Evolutionary conservation across 108 stramenopile genomes (phyloP).

Genomic region (Cafeteria roenbergensis): DNA sequence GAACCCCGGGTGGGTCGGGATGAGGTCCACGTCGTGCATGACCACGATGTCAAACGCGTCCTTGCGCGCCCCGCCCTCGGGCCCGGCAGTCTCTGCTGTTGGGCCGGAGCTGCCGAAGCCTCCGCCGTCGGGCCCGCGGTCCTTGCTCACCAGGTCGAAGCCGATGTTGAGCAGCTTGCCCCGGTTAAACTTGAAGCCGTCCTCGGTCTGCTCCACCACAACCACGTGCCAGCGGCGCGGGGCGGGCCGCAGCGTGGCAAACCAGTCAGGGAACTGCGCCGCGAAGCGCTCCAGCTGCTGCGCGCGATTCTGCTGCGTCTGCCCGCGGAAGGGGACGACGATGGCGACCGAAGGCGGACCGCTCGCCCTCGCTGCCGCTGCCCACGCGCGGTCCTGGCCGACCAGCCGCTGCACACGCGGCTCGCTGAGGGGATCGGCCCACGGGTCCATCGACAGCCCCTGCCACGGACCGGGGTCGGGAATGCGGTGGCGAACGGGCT

Average conservation of each 20-base stretch:
- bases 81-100: too few relatives aligned
- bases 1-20: slow-evolving; percentile 47
- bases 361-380: background rate
- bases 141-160: slow-evolving; percentile 66
- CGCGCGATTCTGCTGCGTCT: slow-evolving; percentile 74
- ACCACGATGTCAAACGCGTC: too few relatives aligned
- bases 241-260: slow-evolving; percentile 5
- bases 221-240: slow-evolving; percentile 62
- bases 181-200: slow-evolving; percentile 93
- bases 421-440: too few relatives aligned
- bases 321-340: slow-evolving; percentile 87
- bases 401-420: too few relatives aligned
- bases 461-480: too few relatives aligned
- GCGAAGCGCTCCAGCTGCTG: slow-evolving; percentile 67
- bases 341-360: slow-evolving; percentile 46
- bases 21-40: slow-evolving; percentile 96
- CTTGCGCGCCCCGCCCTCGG: too few relatives aligned
- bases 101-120: too few relatives aligned
- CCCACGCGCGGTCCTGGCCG: too few relatives aligned
- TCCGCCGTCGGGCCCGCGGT: slow-evolving; percentile 14
- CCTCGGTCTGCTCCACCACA: slow-evolving; percentile 88
- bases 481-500: too few relatives aligned
- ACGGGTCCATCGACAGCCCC: too few relatives aligned
- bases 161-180: slow-evolving; percentile 97
- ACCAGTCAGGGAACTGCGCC: slow-evolving; percentile 76